Conservation (phyloP, 2,329 filamentous ascomycete genomes). For the Didymella segeticola region DNA sequence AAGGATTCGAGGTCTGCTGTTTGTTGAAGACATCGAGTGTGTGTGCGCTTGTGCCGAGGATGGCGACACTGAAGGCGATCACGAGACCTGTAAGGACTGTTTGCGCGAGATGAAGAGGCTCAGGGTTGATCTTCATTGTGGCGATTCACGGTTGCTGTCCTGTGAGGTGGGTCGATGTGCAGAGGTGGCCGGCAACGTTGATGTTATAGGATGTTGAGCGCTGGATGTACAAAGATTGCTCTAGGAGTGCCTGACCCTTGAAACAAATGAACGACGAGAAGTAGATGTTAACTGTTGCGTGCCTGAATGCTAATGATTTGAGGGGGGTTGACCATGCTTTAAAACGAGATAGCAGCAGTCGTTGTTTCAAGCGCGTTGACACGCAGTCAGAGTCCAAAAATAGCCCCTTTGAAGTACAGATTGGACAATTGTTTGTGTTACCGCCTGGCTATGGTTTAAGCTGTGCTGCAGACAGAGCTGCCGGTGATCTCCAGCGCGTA, state of each 20-base stretch:
- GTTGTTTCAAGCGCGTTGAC: slow-evolving; percentile 33
- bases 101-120: slow-evolving; percentile 46
- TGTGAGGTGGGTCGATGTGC: neutral
- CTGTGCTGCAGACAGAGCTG: slow-evolving; percentile 9
- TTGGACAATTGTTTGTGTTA: slow-evolving; percentile 29
- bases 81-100: slow-evolving; percentile 45
- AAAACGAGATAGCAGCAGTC: slow-evolving; percentile 42
- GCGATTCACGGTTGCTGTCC: neutral
- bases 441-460: slow-evolving; percentile 23
- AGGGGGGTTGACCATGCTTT: slow-evolving; percentile 39
- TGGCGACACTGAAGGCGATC: slow-evolving; percentile 49
- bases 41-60: slow-evolving; percentile 53
- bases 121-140: slow-evolving; percentile 48
- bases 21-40: slow-evolving; percentile 53
- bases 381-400: slow-evolving; percentile 23
- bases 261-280: slow-evolving; percentile 31
- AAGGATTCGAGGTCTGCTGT: slow-evolving; percentile 53
- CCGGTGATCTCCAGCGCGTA: slow-evolving; percentile 38
- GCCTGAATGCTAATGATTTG: slow-evolving; percentile 29
- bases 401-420: slow-evolving; percentile 20
- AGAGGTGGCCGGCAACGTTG: neutral
- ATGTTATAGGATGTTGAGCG: slow-evolving; percentile 1
- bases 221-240: neutral
- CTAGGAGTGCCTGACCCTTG: slow-evolving; percentile 36
- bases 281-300: slow-evolving; percentile 19